Base-by-base conservation (phyloP, 345 rosid species). In the Combretum micranthum region DNA sequence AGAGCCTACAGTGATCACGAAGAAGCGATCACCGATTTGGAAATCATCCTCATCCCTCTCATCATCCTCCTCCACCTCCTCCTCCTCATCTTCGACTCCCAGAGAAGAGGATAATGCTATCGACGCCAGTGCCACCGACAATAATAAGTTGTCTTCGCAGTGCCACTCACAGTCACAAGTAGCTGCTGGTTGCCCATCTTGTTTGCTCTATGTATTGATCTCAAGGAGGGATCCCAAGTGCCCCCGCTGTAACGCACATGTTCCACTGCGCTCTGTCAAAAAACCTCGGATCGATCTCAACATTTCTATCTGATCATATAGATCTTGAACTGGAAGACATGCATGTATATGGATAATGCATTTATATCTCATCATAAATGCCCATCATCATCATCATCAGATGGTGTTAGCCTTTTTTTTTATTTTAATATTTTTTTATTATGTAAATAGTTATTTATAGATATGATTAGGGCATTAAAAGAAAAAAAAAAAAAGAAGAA, bases 221-320 rank as follows among this genome's bases (percentile, higher is more conserved):
- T 55, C 60, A 20, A 78, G 65, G 59, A 60, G 44, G 15, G 76
- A 78, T 32, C 89, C 89, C 1, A 74, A 47, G 49, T 83, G 89
- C 21, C 98, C 98, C 0, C n/a, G n/a, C 32, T 91, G 98, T 73
- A 73, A 69, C 25, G 64, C 94, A 0, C 2, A 67, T 60, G 87
- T 91, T 52, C 79, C 79, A 14, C 9, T 88, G 75, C 78, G 82
- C 2, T 49, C 60, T 13, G 12, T 45, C 32, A 87, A 91, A 77
- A 91, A 80, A 63, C 85, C 89, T 49, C 63, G 76, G 20, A 75
- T 88, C 65, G 95, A 88, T 74, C 94, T 88, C 67, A 85, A 86
- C 61, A 77, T 90, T 2, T 84, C 83, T 4, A 83, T 84, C 56
- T 86, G 72, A 86, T n/a, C n/a, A n/a, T n/a, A n/a, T n/a, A n/a